Base-by-base conservation (phyloP, 495 filamentous ascomycete genomes). In the Lichenothelia convexa region DNA sequence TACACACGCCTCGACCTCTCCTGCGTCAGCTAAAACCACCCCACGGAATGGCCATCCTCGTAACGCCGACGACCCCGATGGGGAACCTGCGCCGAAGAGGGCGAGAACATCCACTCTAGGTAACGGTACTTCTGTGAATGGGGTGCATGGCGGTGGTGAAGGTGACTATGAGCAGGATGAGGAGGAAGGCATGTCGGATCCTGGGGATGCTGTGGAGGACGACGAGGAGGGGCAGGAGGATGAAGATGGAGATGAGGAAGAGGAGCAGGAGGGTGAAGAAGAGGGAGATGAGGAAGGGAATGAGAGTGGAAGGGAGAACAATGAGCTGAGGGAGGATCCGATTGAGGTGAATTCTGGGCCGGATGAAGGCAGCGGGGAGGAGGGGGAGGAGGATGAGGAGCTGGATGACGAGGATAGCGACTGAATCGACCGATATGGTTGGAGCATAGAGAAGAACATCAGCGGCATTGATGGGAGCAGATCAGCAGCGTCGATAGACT, bases 221-320 rank as follows among this genome's bases (percentile, higher is more conserved):
- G 41, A 48, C 12, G 39, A 38, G 17, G 43, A 41, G n/a, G 36
- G 41, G 47, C 27, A 31, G 37, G 46, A 39, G 5, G 46, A 41
- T 11, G 44, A 22, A 15, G 47, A 43, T 37, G 60, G 61, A 21
- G 51, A 56, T 16, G 56, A 61, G 36, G 61, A 65, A 26, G 59
- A 64, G 39, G 68, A 73, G 42, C 61, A 54, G 24, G 63, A 61
- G 21, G 63, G 63, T 13, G 64, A 72, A 18, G 58, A 58, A 26
- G 59, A 64, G 7, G 60, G 63, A 4, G 68, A 68, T 8, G 66
- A 68, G 5, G 64, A 65, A 2, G 68, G 68, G 0, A 68, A 65
- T 21, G 70, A 68, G 7, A 62, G 68, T 24, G 67, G 70, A 27
- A 64, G 58, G 5, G 63, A 65, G 6, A 58, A 58, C 48, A 58